Percentiles rank a stretch among this genome's conserved stretches.
Evolutionary conservation across 768 basidiomycete genomes (phyloP).

Genomic region (Panaeolus cyanescens): DNA sequence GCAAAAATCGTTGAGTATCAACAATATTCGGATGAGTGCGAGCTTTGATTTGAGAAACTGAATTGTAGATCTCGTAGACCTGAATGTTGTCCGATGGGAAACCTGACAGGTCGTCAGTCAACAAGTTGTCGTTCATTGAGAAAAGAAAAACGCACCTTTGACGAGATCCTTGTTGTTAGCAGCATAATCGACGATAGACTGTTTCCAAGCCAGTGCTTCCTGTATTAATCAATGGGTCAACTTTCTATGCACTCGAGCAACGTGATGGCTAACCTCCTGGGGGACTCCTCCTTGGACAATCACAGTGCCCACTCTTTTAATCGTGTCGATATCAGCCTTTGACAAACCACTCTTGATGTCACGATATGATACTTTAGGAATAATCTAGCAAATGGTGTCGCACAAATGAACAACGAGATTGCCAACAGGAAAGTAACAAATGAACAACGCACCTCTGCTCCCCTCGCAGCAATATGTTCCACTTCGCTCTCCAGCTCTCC

Average conservation of each 20-base stretch:
- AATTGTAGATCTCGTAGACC: conserved; percentile 76
- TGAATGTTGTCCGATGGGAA: conserved; percentile 70
- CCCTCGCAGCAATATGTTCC: conserved; percentile 45
- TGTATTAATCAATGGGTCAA: conserved; percentile 20
- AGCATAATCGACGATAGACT: conserved; percentile 54
- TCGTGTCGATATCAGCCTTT: conserved; percentile 38
- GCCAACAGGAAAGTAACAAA: background rate
- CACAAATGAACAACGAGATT: background rate
- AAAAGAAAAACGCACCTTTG: conserved; percentile 37
- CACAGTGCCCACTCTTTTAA: conserved; percentile 56
- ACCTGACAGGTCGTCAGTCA: conserved; percentile 37
- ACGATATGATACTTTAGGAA: conserved; percentile 50
- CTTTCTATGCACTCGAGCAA: no score
- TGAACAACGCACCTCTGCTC: conserved; percentile 43
- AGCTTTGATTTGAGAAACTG: conserved; percentile 60
- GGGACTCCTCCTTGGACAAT: conserved; percentile 61
- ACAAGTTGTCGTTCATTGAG: background rate
- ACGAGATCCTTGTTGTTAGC: conserved; percentile 44
- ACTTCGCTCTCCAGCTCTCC: conserved; percentile 46
- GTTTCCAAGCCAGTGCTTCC: conserved; percentile 65
- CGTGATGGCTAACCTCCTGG: conserved; percentile 39
- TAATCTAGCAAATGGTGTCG: conserved; percentile 45
- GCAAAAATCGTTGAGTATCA: conserved; percentile 55
- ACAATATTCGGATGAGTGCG: conserved; percentile 66
- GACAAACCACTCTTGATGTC: conserved; percentile 51